Conservation (phyloP, 2,329 filamentous ascomycete species). For the Claviceps humidiphila region DNA sequence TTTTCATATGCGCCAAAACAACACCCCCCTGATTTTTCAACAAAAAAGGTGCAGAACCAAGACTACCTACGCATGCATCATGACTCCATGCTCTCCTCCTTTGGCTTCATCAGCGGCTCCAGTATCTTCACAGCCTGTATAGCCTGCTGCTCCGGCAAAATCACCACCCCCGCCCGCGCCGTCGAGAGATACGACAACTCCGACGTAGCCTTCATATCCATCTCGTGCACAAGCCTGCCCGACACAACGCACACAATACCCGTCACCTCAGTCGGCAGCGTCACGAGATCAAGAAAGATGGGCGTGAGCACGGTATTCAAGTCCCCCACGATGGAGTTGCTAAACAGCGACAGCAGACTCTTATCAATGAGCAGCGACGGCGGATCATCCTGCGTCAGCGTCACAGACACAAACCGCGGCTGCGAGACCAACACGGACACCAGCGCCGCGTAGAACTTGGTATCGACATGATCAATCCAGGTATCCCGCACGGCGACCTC, state of each 20-base stretch:
- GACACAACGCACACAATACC: constrained; percentile 94
- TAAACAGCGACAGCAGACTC: constrained; percentile 49
- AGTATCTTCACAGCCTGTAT: constrained; percentile 62
- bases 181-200: constrained; percentile 90
- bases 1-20: no score
- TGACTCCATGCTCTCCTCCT: background rate
- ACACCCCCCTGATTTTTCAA: no score
- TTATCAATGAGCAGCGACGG: constrained; percentile 63
- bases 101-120: constrained; percentile 32
- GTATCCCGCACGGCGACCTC: constrained; percentile 20
- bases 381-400: constrained; percentile 58
- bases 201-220: constrained; percentile 41
- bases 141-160: constrained; percentile 64
- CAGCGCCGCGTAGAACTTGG: constrained; percentile 49
- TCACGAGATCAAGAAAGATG: constrained; percentile 75
- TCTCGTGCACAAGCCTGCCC: constrained; percentile 63
- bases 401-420: constrained; percentile 62
- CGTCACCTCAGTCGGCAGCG: constrained; percentile 73
- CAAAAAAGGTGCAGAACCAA: no score
- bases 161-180: constrained; percentile 76
- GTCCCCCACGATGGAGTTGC: constrained; percentile 62
- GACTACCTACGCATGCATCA: background rate
- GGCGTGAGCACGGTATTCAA: constrained; percentile 63
- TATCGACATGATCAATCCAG: constrained; percentile 49
- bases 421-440: constrained; percentile 46